Percentiles rank a stretch among this genome's conserved stretches.
Evolutionary conservation across 768 basidiomycete genomes (phyloP).

Genomic region (Pleurotus citrinopileatus): DNA sequence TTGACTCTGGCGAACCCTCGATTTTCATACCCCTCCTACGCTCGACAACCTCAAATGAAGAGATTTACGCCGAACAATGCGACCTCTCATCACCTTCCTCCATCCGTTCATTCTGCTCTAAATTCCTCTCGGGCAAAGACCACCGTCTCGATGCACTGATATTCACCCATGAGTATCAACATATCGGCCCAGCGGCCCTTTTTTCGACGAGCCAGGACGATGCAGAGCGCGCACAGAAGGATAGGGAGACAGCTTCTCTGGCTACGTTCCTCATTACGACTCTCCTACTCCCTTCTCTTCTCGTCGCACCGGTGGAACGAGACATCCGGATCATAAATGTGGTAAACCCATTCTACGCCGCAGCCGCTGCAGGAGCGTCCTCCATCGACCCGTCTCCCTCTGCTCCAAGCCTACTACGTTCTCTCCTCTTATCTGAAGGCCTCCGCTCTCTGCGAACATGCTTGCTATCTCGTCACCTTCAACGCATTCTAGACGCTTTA

Average conservation of each 20-base stretch:
- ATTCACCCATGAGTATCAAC: constrained; percentile 74
- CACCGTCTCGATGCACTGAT: constrained; percentile 76
- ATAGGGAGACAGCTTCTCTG: constrained; percentile 49
- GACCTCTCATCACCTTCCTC: constrained; percentile 65
- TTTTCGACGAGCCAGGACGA: constrained; percentile 19
- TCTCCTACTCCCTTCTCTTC: constrained; percentile 72
- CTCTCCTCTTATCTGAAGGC: constrained; percentile 59
- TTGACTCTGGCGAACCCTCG: constrained; percentile 51
- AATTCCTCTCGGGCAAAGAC: constrained; percentile 63
- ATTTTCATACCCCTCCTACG: constrained; percentile 67
- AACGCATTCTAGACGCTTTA: constrained; percentile 80
- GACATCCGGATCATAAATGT: constrained; percentile 88
- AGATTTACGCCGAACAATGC: constrained; percentile 79
- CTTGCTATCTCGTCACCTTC: constrained; percentile 74
- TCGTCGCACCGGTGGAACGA: constrained; percentile 82
- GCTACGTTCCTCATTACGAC: constrained; percentile 80
- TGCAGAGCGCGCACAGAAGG: constrained; percentile 27
- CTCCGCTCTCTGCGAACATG: constrained; percentile 58
- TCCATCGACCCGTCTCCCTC: constrained; percentile 27
- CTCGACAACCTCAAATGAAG: constrained; percentile 66
- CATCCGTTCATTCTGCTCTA: constrained; percentile 65
- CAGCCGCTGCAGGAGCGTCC: constrained; percentile 36
- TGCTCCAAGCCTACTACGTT: constrained; percentile 25
- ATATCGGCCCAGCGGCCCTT: constrained; percentile 46
- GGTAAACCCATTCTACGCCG: constrained; percentile 88